A percentile compares a stretch with the other conserved stretches of the same genome.
Evolutionary conservation across 768 basidiomycete genomes (phyloP).

Genomic region (Boletus coccyginus): DNA sequence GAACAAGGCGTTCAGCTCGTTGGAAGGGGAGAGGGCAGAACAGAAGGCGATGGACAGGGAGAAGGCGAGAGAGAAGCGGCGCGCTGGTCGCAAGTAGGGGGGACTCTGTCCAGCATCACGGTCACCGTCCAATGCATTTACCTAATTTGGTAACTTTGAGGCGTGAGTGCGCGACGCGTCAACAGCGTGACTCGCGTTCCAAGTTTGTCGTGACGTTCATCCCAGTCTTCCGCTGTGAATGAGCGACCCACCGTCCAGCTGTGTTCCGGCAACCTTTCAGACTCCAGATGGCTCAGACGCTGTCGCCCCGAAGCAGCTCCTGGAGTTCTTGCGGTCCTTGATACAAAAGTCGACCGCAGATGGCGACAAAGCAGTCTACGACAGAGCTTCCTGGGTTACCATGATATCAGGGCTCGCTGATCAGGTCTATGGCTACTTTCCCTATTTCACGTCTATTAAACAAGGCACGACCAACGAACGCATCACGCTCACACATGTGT

Average conservation of each 20-base stretch:
- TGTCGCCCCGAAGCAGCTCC: slow-evolving; percentile 38
- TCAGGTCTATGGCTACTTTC: slow-evolving; percentile 52
- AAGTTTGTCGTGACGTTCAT: background rate
- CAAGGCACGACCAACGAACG: slow-evolving; percentile 61
- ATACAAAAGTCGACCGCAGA: slow-evolving; percentile 34
- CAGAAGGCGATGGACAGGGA: slow-evolving; percentile 90
- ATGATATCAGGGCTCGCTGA: slow-evolving; percentile 53
- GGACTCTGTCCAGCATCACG: background rate
- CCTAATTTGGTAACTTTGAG: slow-evolving; percentile 7
- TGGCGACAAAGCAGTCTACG: slow-evolving; percentile 30
- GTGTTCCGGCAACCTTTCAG: slow-evolving; percentile 31
- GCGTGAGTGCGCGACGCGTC: background rate
- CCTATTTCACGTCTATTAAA: slow-evolving; percentile 45
- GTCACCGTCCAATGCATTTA: background rate
- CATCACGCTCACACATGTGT: slow-evolving; percentile 50
- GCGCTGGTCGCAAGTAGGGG: slow-evolving; percentile 68
- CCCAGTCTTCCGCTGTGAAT: slow-evolving; percentile 10
- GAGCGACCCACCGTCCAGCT: slow-evolving; percentile 25
- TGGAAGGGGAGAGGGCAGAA: slow-evolving; percentile 90
- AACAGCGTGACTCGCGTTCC: background rate
- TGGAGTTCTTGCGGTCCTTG: slow-evolving; percentile 42
- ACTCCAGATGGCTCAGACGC: slow-evolving; percentile 25
- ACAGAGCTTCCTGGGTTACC: slow-evolving; percentile 46
- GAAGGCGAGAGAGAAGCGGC: slow-evolving; percentile 71
- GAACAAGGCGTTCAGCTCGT: slow-evolving; percentile 72